phyloP scores from a whole-genome alignment of 768 basidiomycete genomes.

The Naematelia aurantialba region DNA sequence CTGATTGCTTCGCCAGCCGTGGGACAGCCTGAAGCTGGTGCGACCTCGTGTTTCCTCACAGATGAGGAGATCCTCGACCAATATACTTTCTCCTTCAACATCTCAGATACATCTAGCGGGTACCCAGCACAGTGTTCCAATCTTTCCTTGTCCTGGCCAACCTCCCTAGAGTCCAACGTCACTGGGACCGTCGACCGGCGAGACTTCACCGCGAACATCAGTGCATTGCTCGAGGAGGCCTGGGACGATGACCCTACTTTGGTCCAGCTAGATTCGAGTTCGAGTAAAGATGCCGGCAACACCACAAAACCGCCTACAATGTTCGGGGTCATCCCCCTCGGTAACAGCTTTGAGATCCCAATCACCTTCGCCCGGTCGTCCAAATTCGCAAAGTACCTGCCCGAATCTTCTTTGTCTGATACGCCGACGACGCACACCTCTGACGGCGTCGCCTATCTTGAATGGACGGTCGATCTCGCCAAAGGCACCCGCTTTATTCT shows the following conservation, averaged over 20 bases:
- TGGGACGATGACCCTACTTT: neutral
- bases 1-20: neutral
- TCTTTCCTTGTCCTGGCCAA: constrained; percentile 38
- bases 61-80: constrained; percentile 32
- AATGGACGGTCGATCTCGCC: constrained; percentile 41
- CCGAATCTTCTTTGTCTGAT: constrained; percentile 27
- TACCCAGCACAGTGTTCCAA: constrained; percentile 42
- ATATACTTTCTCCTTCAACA: constrained; percentile 43
- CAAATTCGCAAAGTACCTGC: constrained; percentile 28
- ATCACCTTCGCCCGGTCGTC: constrained; percentile 28
- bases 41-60: constrained; percentile 26
- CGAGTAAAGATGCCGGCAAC: constrained; percentile 29
- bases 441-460: constrained; percentile 33
- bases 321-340: constrained; percentile 45
- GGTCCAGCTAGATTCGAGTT: constrained; percentile 19
- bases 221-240: neutral
- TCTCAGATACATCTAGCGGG: constrained; percentile 14
- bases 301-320: constrained; percentile 42
- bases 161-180: constrained; percentile 37
- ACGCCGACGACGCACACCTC: constrained; percentile 33
- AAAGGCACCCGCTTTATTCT: constrained; percentile 44
- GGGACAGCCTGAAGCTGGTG: neutral
- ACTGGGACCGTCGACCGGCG: constrained; percentile 4
- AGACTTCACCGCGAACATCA: neutral
- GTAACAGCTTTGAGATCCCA: constrained; percentile 42